Evolutionary conservation across 129 eudicot species (phyloP), one percentile per base, ranked within the genome.

Genomic region (Lactuca saligna): DNA sequence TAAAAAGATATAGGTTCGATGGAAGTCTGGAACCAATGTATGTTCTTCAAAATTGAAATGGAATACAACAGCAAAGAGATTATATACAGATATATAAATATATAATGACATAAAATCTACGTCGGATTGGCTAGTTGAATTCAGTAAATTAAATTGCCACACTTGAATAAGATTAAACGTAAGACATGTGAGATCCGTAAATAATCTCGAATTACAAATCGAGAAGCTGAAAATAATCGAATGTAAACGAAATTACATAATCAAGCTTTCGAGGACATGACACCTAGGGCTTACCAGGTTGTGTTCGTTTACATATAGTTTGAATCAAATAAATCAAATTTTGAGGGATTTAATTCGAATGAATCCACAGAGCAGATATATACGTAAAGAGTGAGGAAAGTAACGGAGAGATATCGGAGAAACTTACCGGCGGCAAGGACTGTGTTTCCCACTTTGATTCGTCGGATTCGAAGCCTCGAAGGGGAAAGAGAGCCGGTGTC

Each of bases 171-270:
- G 16, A 11, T 39, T 55, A 41, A 37, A 7, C 14, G 25, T 34
- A 20, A 42, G 6, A 72, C 48, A 71, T 8, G 57, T 17, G 78
- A 72, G 82, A 72, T 78, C 68, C 69, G 44, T 61, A 50, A 29
- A 31, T 71, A 58, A 59, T 29, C 39, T 61, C 39, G n/a, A 54
- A 49, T 34, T 71, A 15, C 44, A 38, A 65, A 71, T 65, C 71
- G 16, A 58, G 68, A 63, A 54, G 65, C 42, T 11, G 61, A 41
- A 54, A 48, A 48, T 16, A 13, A 66, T 34, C 54, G 35, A 46
- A 4, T 9, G 39, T 10, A 25, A 25, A 20, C 13, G 39, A 57
- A 15, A 42, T 65, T 37, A 35, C 7, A 42, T 39, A 61, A 71
- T 11, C 60, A 10, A 60, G 29, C 14, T 16, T 58, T 66, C 32